A percentile compares a stretch with the other conserved stretches of the same genome.
Conservation (phyloP, 257 asterid species). For the Primulina huaijiensis region DNA sequence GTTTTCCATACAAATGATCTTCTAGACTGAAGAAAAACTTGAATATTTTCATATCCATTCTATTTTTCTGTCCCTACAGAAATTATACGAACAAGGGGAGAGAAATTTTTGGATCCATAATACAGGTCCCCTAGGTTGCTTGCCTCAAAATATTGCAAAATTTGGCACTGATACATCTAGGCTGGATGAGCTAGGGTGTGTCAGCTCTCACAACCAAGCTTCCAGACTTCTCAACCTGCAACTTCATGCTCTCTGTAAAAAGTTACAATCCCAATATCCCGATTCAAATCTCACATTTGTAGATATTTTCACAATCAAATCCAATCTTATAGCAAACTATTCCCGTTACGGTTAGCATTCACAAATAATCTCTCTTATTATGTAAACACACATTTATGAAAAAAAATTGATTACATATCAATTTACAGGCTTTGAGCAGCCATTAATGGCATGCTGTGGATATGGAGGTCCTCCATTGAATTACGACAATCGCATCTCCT, state of each 20-base stretch:
- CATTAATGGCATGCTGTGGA: constrained; percentile 89
- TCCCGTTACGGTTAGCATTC: constrained; percentile 63
- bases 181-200: constrained; percentile 95
- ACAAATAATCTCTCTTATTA: neutral
- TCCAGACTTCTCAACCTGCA: constrained; percentile 76
- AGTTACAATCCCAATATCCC: constrained; percentile 64
- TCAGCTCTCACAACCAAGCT: constrained; percentile 78
- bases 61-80: constrained; percentile 37
- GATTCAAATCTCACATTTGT: constrained; percentile 64
- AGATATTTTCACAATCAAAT: constrained; percentile 78
- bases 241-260: constrained; percentile 66
- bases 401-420: neutral
- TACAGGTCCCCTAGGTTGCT: constrained; percentile 95
- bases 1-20: neutral
- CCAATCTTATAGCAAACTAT: constrained; percentile 73
- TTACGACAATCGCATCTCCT: constrained; percentile 68
- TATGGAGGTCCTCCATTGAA: constrained; percentile 92
- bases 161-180: constrained; percentile 75
- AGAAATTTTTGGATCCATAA: constrained; percentile 89
- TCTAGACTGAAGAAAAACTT: neutral
- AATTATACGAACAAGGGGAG: constrained; percentile 74
- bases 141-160: constrained; percentile 74
- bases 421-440: constrained; percentile 79
- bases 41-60: neutral
- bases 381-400: neutral